Base-by-base conservation (phyloP, 257 asterid species). In the Ilex aquifolium region DNA sequence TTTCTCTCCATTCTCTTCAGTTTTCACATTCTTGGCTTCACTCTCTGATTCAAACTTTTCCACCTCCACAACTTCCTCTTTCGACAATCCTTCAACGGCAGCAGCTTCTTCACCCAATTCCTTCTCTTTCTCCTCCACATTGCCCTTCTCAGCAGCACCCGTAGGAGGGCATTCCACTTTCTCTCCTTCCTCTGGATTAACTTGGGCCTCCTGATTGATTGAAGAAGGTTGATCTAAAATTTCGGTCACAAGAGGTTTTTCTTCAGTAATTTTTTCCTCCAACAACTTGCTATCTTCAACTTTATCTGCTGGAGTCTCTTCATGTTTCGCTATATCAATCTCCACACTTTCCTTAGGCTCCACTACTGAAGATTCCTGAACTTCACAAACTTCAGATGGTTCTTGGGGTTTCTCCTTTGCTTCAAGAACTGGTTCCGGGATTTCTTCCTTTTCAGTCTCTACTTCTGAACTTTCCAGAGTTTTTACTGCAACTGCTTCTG, bases 341-440 rank as follows among this genome's bases (percentile, higher is more conserved):
- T 67, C 80, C 49, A 64, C 56, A 27, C 70, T 63, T 56, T 60
- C 76, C 14, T 59, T 68, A 1, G 73, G 68, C 66, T 73, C 72
- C 17, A 56, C 75, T 21, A 29, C 73, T 11, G 66, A 62, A 64
- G 69, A 31, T 75, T 70, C 79, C 55, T 72, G 68, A 56, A 60
- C 62, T 56, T 68, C 82, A 3, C 36, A 12, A 49, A 57, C 65
- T 65, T 57, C 71, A 55, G 72, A 53, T 32, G 58, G 50, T 68
- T 64, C 78, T 27, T 61, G 53, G 61, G 66, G 70, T 48, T 67
- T 75, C 51, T 80, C 77, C 66, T 68, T 86, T 59, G 36, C 80
- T 50, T 10, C 30, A 7, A 72, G 78, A 74, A 65, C 70, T 52
- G 74, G 32, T n/a, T 36, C 72, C 17, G 72, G 31, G 56, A 56